phyloP scores from a whole-genome alignment of 495 filamentous ascomycete genomes.

The Podospora pseudopauciseta region DNA sequence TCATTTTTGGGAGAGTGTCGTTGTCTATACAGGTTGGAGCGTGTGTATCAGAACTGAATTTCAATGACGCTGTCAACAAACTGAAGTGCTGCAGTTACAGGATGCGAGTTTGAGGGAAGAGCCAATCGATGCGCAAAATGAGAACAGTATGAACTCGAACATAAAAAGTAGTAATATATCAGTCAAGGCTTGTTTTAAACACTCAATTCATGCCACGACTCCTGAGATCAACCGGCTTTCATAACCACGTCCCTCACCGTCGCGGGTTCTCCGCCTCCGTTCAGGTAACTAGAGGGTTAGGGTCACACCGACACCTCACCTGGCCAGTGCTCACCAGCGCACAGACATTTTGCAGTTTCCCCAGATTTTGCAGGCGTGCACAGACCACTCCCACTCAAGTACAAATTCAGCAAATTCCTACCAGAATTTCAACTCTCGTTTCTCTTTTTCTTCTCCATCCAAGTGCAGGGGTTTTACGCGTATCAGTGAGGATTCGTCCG shows the following conservation, averaged over 20 bases:
- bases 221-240: not conserved
- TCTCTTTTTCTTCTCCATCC: conserved; percentile 32
- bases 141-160: not conserved
- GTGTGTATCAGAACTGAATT: not conserved
- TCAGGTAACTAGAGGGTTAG: not conserved
- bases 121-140: not conserved
- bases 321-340: not conserved
- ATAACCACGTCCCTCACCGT: not conserved
- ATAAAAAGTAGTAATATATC: not conserved
- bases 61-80: not conserved
- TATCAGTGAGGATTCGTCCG: conserved; percentile 55
- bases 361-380: conserved; percentile 24
- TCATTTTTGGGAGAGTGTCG: conserved; percentile 34
- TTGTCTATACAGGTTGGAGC: not conserved
- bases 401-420: conserved; percentile 9
- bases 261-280: not conserved
- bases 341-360: not conserved
- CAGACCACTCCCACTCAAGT: conserved; percentile 22
- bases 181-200: not conserved
- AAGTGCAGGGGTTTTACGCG: conserved; percentile 47
- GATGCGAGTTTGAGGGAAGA: not conserved
- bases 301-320: conserved; percentile 1
- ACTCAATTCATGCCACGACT: not conserved
- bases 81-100: not conserved
- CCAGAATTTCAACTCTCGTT: conserved; percentile 9